Evolutionary conservation across 169 alveolate species (phyloP).

Genomic region (Neospora caninum): DNA sequence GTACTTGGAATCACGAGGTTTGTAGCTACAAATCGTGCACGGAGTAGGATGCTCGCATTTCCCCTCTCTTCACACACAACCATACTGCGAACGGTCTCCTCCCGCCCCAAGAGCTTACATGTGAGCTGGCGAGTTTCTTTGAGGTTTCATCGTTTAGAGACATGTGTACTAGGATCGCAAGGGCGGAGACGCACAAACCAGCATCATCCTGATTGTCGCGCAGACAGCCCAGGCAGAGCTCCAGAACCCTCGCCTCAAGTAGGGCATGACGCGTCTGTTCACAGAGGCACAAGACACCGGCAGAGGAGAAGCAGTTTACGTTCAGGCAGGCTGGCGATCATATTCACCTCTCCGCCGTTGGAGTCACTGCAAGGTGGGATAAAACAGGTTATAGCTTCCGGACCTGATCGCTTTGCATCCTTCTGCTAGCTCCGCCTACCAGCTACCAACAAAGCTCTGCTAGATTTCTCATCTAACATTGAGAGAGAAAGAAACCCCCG

Average conservation of each 20-base stretch:
- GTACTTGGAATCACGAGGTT: too few species aligned
- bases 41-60: too few species aligned
- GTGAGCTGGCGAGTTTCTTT: neutral
- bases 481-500: too few species aligned
- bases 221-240: slow-evolving; percentile 9
- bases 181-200: slow-evolving; percentile 35
- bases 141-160: slow-evolving; percentile 40
- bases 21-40: too few species aligned
- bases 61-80: too few species aligned
- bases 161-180: slow-evolving; percentile 45
- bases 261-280: slow-evolving; percentile 33
- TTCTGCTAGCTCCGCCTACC: too few species aligned
- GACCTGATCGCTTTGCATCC: too few species aligned
- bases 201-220: neutral
- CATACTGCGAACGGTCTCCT: too few species aligned
- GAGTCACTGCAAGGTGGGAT: neutral
- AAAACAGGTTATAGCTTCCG: neutral
- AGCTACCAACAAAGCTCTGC: too few species aligned
- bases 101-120: neutral
- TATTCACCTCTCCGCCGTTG: neutral
- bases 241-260: slow-evolving; percentile 43
- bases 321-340: neutral
- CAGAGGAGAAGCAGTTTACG: neutral
- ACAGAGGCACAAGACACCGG: neutral
- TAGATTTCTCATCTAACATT: too few species aligned